phyloP scores from a whole-genome alignment of 2,329 filamentous ascomycete species.

The Botrytis medusae region DNA sequence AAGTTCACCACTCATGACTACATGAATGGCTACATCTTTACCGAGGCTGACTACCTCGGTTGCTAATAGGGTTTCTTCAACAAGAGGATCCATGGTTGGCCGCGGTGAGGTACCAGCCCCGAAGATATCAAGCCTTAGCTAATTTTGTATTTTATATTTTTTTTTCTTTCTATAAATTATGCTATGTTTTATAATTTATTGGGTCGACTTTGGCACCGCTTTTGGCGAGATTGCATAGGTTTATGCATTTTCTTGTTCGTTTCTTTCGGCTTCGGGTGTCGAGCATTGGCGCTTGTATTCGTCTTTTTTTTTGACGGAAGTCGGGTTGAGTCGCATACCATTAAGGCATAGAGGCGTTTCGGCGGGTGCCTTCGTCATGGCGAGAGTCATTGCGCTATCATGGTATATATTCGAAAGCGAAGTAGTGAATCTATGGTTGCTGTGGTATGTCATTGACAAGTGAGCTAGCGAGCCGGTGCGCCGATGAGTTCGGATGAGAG shows the following conservation, averaged over 20 bases:
- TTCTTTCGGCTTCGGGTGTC: neutral
- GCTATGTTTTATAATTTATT: neutral
- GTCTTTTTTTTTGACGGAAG: neutral
- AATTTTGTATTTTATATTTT: neutral
- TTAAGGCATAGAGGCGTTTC: constrained; percentile 1
- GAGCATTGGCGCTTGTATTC: neutral
- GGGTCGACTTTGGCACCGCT: neutral
- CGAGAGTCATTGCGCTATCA: neutral
- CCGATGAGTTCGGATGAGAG: neutral
- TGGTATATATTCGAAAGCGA: neutral
- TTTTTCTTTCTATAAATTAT: too few species aligned
- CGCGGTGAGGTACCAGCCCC: neutral
- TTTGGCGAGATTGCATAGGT: neutral
- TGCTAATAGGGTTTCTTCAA: neutral
- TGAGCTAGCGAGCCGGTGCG: neutral
- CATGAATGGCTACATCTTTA: neutral
- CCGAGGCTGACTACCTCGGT: neutral
- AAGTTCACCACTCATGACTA: constrained; percentile 1
- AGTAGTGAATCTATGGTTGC: neutral
- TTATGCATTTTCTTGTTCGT: neutral
- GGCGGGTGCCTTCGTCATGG: neutral
- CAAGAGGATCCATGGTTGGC: neutral
- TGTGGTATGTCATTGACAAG: neutral
- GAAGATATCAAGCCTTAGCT: neutral
- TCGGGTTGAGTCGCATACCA: neutral